Evolutionary conservation across 768 basidiomycete species (phyloP).

Genomic region (Amanita molliuscula): DNA sequence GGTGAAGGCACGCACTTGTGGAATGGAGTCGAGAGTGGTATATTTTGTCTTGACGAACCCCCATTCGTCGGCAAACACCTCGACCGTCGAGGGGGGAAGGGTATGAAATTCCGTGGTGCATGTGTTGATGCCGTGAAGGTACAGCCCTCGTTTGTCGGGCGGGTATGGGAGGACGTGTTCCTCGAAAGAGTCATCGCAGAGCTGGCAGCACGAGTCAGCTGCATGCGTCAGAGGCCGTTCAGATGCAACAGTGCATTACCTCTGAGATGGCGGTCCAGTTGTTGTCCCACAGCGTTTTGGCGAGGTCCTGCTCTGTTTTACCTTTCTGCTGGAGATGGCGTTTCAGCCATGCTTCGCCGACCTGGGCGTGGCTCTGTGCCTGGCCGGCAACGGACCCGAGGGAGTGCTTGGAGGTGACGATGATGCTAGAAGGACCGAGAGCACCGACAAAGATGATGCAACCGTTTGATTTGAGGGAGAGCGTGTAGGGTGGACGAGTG

Average conservation of each 20-base stretch:
- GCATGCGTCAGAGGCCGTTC: not conserved
- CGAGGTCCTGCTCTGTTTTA: slow-evolving; percentile 67
- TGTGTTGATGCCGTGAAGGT: slow-evolving; percentile 86
- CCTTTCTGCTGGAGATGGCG: slow-evolving; percentile 51
- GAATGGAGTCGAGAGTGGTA: slow-evolving; percentile 44
- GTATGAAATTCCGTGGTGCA: slow-evolving; percentile 61
- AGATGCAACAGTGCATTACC: no score
- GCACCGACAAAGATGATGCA: slow-evolving; percentile 95
- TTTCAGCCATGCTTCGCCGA: slow-evolving; percentile 76
- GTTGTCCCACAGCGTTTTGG: slow-evolving; percentile 62
- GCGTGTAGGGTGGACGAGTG: slow-evolving; percentile 68
- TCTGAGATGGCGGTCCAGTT: slow-evolving; percentile 90
- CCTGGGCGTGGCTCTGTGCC: slow-evolving; percentile 62
- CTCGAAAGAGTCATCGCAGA: slow-evolving; percentile 96
- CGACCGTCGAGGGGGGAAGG: slow-evolving; percentile 52
- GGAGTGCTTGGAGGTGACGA: slow-evolving; percentile 91
- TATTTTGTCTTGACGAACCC: slow-evolving; percentile 80
- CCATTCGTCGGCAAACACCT: slow-evolving; percentile 79
- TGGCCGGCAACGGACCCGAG: slow-evolving; percentile 45
- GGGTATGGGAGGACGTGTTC: slow-evolving; percentile 89
- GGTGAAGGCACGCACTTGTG: slow-evolving; percentile 66
- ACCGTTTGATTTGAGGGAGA: slow-evolving; percentile 92
- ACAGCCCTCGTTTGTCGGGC: slow-evolving; percentile 76
- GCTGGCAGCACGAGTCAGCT: slow-evolving; percentile 32
- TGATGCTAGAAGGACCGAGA: slow-evolving; percentile 58